Base-by-base conservation (phyloP, 306 rosid genomes). In the Fragaria nilgerrensis region DNA sequence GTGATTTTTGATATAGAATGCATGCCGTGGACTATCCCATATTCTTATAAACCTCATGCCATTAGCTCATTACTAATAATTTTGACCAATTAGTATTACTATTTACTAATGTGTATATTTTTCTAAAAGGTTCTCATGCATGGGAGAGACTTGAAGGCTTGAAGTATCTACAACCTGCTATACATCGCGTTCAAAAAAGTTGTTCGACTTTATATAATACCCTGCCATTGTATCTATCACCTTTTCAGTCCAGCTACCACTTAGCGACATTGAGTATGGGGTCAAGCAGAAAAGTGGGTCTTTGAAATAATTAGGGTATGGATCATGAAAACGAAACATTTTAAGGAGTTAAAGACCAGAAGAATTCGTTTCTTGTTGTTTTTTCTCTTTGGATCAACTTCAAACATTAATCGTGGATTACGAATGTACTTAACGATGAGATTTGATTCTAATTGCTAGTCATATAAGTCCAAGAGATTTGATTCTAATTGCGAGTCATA, bases 311-410 rank as follows among this genome's bases (percentile, higher is more conserved):
- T 62, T 5, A 14, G 11, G 1, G 20, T 29, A 27, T 14, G n/a
- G 36, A 62, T 29, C 41, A 62, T 29, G 68, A 62, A 27, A 27
- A 5, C 20, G 68, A 59, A 25, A 59, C 63, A n/a, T 9, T 56
- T 9, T 1, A 9, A n/a, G 29, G 36, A 59, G 41, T 27, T 29
- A 8, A 64, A 64, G 36, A 64, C 23, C 69, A 9, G 5, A 23
- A 23, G 10, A 59, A 34, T 0, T 25, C 17, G 5, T 9, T 16
- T 19, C 20, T 62, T 62, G 71, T 61, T 29, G 78, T 61, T 61
- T 61, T 29, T 58, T 74, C n/a, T 59, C 14, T 43, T 59, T 74
- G 77, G 55, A 74, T 74, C 55, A 41, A 64, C 39, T 58, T 20
- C 55, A 58, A 20, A 11, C 39, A 39, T 1, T 37, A 56, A 73